Conservation (phyloP, 768 basidiomycete genomes). For the Melanogaster broomeanus region DNA sequence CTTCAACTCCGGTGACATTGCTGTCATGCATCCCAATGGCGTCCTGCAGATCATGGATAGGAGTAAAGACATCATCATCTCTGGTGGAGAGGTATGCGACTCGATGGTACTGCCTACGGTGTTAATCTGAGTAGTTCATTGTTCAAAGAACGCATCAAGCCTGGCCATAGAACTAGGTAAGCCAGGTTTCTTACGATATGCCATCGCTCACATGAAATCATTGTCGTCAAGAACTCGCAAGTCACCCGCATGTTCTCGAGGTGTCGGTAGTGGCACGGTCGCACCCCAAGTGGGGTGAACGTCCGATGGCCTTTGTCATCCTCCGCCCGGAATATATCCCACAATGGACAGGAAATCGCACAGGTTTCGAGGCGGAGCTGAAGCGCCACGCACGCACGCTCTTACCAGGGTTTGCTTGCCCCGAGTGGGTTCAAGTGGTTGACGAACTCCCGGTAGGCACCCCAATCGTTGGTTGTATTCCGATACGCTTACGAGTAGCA, state of each 20-base stretch:
- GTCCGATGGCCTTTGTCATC: slow-evolving; percentile 85
- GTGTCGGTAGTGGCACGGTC: slow-evolving; percentile 77
- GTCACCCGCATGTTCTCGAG: slow-evolving; percentile 81
- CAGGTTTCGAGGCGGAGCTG: slow-evolving; percentile 61
- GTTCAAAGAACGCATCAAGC: slow-evolving; percentile 76
- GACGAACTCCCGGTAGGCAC: slow-evolving; percentile 72
- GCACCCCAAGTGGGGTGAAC: slow-evolving; percentile 83
- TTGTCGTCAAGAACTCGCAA: slow-evolving; percentile 62
- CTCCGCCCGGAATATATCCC: slow-evolving; percentile 55
- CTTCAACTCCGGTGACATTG: slow-evolving; percentile 82
- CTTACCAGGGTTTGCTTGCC: slow-evolving; percentile 83
- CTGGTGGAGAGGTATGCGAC: slow-evolving; percentile 72
- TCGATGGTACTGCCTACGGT: slow-evolving; percentile 1
- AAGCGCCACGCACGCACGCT: slow-evolving; percentile 60
- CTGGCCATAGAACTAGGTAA: slow-evolving; percentile 83
- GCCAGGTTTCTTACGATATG: neutral
- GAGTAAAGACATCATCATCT: slow-evolving; percentile 86
- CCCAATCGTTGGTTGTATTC: neutral
- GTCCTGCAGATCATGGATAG: slow-evolving; percentile 75
- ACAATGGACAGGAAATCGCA: slow-evolving; percentile 59
- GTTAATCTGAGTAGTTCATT: slow-evolving; percentile 3
- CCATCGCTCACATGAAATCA: neutral
- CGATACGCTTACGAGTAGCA: slow-evolving; percentile 1
- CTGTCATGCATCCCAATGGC: slow-evolving; percentile 79
- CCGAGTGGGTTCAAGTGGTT: slow-evolving; percentile 85